Evolutionary conservation across 805 yeast species (phyloP), one percentile per base, ranked within the genome.

Genomic region (Tetrapisispora namnaoensis): DNA sequence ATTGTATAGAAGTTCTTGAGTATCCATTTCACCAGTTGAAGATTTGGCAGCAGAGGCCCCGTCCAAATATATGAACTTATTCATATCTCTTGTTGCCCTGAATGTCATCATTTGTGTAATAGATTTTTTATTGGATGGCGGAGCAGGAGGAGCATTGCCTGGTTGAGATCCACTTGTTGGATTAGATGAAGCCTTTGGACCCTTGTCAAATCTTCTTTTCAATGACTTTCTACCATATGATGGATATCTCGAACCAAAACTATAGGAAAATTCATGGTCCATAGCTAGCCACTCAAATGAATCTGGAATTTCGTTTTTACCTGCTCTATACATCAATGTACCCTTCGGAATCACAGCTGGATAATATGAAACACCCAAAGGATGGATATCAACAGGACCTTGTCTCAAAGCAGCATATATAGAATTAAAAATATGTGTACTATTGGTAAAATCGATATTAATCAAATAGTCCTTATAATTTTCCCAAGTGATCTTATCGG

Each of bases 1-100:
- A 37, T 71, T 59, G 20, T 79, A 67, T 3, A 74, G 55, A 44
- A 77, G 48, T 42, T 61, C 61, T 54, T 78, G 82, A 1, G 78
- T 71, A 57, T 81, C 86, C 84, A 79, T 79, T 56, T 77, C 80
- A 4, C 85, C 85, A 1, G 78, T 70, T 1, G 48, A 37, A 0
- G 73, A 65, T 58, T 80, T 80, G 0, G 84, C 78, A n/a, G 84
- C 86, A 28, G 83, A 78, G 0, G 85, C 83, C 6, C 86, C 86
- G 52, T 80, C 85, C n/a, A 81, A 58, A 45, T 73, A 71, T 5
- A 81, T 66, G 30, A 80, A 57, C 53, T 70, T 74, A 52, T 69
- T 70, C 46, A 80, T 59, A 3, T 83, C 80, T 51, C 65, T 68
- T 3, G 62, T 64, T 10, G 73, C 75, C 51, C 69, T 63, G 53